Evolutionary conservation across 495 filamentous ascomycete species (phyloP).

Genomic region (Penicillium cataractarum): DNA sequence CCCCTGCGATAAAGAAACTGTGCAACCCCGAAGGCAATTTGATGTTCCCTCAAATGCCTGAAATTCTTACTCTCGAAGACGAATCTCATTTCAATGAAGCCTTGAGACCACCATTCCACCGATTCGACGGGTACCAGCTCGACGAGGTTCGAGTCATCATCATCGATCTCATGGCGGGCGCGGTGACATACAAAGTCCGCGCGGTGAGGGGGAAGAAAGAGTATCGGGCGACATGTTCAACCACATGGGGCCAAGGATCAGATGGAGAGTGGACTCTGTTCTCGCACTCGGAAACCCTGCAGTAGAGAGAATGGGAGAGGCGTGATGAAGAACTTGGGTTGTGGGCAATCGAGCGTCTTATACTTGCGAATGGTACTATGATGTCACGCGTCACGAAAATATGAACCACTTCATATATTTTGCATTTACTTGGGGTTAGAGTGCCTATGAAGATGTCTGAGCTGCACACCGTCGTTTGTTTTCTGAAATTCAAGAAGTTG

Average conservation of each 20-base stretch:
- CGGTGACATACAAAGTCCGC: slow-evolving; percentile 42
- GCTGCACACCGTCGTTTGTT: background rate
- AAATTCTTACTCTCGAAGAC: slow-evolving; percentile 40
- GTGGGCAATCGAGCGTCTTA: slow-evolving; percentile 14
- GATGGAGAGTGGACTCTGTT: slow-evolving; percentile 51
- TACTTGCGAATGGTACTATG: slow-evolving; percentile 19
- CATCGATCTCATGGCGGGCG: slow-evolving; percentile 51
- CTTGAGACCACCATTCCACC: slow-evolving; percentile 45
- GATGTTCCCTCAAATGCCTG: slow-evolving; percentile 42
- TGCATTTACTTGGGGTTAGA: background rate
- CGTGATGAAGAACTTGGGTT: slow-evolving; percentile 2
- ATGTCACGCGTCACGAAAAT: slow-evolving; percentile 23
- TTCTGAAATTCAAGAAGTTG: background rate
- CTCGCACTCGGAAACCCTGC: slow-evolving; percentile 43
- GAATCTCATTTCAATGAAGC: slow-evolving; percentile 31
- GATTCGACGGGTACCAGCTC: slow-evolving; percentile 46
- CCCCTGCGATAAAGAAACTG: slow-evolving; percentile 42
- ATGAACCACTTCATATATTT: slow-evolving; percentile 18
- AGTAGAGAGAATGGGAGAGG: slow-evolving; percentile 15
- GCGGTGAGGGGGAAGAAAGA: slow-evolving; percentile 31
- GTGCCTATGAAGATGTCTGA: background rate
- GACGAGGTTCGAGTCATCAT: slow-evolving; percentile 44
- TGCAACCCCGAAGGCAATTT: slow-evolving; percentile 41
- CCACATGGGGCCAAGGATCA: slow-evolving; percentile 50
- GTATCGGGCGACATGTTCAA: slow-evolving; percentile 40